Conservation (phyloP, 306 rosid species). For the Citrullus amarus region DNA sequence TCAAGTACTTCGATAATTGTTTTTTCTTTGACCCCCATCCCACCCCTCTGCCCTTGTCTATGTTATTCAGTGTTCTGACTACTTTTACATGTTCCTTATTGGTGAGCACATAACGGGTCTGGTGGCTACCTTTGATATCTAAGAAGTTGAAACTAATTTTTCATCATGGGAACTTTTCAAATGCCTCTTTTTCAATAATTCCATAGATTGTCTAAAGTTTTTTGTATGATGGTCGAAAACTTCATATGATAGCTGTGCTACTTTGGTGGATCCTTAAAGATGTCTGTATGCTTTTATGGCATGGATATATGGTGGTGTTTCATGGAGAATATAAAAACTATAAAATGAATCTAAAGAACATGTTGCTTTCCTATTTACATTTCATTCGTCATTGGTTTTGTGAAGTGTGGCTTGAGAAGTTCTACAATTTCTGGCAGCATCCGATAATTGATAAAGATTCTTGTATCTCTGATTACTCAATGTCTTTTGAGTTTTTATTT, state of each 20-base stretch:
- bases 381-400: background rate
- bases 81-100: background rate
- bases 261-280: background rate
- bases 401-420: background rate
- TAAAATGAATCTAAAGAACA: background rate
- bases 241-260: background rate
- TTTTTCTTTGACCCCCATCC: background rate
- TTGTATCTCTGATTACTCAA: background rate
- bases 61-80: background rate
- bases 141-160: background rate
- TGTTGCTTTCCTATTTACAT: background rate
- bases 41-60: background rate
- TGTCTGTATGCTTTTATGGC: background rate
- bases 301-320: background rate
- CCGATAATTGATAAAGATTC: background rate
- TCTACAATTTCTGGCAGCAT: background rate
- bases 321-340: background rate
- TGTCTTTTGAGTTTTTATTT: background rate
- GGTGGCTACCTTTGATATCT: background rate
- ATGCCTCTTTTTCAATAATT: background rate
- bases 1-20: background rate
- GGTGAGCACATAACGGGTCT: background rate
- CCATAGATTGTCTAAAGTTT: background rate
- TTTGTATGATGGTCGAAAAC: background rate
- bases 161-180: background rate